Evolutionary conservation across 2,329 filamentous ascomycete genomes (phyloP).

Genomic region (Teratosphaeria destructans): DNA sequence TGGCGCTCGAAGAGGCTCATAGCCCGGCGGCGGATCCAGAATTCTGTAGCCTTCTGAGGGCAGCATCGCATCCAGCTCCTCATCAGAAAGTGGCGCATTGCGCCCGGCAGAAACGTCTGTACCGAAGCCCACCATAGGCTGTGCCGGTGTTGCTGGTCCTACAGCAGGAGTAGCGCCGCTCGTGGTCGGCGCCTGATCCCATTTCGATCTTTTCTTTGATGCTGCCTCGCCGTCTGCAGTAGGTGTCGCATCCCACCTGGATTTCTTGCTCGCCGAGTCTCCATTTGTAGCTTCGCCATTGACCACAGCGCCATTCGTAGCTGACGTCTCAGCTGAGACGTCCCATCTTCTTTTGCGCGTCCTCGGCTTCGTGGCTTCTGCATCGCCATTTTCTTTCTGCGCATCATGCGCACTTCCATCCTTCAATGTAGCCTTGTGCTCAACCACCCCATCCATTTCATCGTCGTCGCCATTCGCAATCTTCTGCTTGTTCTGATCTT

Average conservation of each 20-base stretch:
- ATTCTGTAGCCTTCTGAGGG: slow-evolving; percentile 87
- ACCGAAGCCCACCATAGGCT: slow-evolving; percentile 54
- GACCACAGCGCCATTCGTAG: slow-evolving; percentile 29
- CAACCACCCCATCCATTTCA: slow-evolving; percentile 47
- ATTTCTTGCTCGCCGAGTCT: slow-evolving; percentile 48
- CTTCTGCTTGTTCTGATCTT: slow-evolving; percentile 59
- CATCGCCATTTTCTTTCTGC: slow-evolving; percentile 54
- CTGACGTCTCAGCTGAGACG: slow-evolving; percentile 48
- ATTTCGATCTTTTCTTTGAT: slow-evolving; percentile 66
- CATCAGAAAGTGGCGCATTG: slow-evolving; percentile 77
- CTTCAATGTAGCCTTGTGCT: slow-evolving; percentile 59
- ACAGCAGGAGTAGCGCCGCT: slow-evolving; percentile 59
- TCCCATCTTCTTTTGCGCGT: slow-evolving; percentile 89
- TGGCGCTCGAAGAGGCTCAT: slow-evolving; percentile 70
- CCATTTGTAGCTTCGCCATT: slow-evolving; percentile 14
- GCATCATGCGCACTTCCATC: slow-evolving; percentile 60
- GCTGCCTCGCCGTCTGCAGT: slow-evolving; percentile 43
- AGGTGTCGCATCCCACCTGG: slow-evolving; percentile 71
- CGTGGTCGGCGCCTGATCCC: slow-evolving; percentile 74
- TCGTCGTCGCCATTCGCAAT: slow-evolving; percentile 61
- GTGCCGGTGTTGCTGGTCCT: slow-evolving; percentile 65
- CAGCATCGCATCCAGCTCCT: slow-evolving; percentile 85
- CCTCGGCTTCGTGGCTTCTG: slow-evolving; percentile 58
- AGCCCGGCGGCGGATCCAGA: slow-evolving; percentile 80
- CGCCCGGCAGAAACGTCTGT: slow-evolving; percentile 63